Evolutionary conservation across 768 basidiomycete species (phyloP).

Genomic region (Fistulinella prunicolor): DNA sequence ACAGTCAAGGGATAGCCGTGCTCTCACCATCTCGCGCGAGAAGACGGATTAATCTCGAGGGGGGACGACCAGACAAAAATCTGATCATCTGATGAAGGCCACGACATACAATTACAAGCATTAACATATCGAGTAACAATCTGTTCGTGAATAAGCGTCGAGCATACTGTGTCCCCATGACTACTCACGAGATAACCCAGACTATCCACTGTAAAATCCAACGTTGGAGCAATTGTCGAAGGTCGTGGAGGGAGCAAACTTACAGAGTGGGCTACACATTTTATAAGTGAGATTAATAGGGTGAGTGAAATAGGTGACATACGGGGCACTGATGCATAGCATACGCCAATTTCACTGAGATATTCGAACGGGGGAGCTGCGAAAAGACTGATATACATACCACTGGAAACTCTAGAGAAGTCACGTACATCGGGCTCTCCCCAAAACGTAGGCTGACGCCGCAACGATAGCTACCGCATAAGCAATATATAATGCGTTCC

Average conservation of each 20-base stretch:
- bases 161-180: neutral
- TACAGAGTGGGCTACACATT: slow-evolving; percentile 5
- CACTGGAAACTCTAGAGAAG: no score
- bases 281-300: neutral
- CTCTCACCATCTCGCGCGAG: no score
- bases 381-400: neutral
- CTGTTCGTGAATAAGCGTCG: slow-evolving; percentile 7
- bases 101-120: slow-evolving; percentile 1
- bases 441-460: neutral
- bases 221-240: neutral
- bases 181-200: slow-evolving; percentile 12
- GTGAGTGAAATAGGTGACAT: neutral
- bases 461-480: slow-evolving; percentile 5
- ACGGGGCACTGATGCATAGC: slow-evolving; percentile 5
- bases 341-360: slow-evolving; percentile 13
- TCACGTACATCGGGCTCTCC: neutral
- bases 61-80: no score
- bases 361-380: slow-evolving; percentile 7
- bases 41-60: no score
- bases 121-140: slow-evolving; percentile 11
- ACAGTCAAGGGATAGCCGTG: no score
- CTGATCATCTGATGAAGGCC: slow-evolving; percentile 3
- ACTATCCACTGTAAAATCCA: slow-evolving; percentile 14
- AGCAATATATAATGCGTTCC: slow-evolving; percentile 8
- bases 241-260: neutral